These are phyloP conservation scores for Cladophialophora immunda DNA, from an alignment of 2,329 filamentous ascomycete species.

Conservation along the genomic window DNA sequence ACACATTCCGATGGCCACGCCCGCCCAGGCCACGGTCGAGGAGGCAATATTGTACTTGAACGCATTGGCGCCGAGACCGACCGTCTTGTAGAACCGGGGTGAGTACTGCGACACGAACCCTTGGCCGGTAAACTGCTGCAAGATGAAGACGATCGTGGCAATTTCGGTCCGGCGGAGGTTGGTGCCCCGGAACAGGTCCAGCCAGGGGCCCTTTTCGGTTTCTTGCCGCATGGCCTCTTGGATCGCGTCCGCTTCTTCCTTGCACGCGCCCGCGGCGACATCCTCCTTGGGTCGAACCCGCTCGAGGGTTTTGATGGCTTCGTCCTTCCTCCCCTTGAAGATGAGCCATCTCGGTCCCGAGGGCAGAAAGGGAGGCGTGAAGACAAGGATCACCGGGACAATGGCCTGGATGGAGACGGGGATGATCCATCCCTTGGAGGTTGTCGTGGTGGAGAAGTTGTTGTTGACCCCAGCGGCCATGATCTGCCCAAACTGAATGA, in stretches of 20 bases:
- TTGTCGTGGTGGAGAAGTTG: constrained; percentile 7
- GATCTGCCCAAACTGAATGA: neutral
- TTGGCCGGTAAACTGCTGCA: constrained; percentile 12
- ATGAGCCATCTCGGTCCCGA: constrained; percentile 68
- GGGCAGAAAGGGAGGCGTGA: constrained; percentile 34
- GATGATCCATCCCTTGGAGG: neutral
- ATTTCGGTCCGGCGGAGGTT: constrained; percentile 11
- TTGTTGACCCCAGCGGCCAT: constrained; percentile 12
- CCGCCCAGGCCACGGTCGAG: too few relatives aligned
- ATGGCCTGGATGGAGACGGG: constrained; percentile 62
- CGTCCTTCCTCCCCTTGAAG: constrained; percentile 62
- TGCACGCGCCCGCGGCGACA: neutral
- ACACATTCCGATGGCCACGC: too few relatives aligned
- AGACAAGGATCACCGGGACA: constrained; percentile 60
- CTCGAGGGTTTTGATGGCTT: constrained; percentile 57
- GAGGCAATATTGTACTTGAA: neutral
- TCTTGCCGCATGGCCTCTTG: constrained; percentile 1
- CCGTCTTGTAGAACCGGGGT: neutral
- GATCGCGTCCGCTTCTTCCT: neutral
- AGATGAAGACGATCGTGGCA: neutral
- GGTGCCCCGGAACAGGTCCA: constrained; percentile 6
- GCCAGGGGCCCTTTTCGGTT: constrained; percentile 4
- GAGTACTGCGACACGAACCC: neutral
- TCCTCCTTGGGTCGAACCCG: constrained; percentile 5
- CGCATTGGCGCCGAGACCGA: neutral